A percentile compares a stretch with the other conserved stretches of the same genome.
Evolutionary conservation across 495 filamentous ascomycete genomes (phyloP).

Genomic region (Neurospora discreta): DNA sequence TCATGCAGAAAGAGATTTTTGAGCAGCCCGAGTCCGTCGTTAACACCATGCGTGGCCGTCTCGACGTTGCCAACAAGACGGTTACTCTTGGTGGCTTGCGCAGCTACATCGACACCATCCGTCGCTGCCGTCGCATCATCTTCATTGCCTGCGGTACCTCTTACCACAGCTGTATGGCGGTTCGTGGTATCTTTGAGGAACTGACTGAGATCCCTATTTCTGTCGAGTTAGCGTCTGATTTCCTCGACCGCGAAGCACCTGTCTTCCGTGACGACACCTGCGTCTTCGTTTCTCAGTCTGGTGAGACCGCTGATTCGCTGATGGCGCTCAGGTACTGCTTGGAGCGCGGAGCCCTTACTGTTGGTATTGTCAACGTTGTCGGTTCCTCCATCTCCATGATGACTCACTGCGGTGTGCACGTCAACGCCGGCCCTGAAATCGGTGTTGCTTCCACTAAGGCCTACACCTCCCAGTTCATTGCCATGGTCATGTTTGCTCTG

Average conservation of each 20-base stretch:
- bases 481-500: slow-evolving; percentile 98
- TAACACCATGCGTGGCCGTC: slow-evolving; percentile 98
- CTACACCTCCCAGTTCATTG: slow-evolving; percentile 97
- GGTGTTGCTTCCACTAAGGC: slow-evolving; percentile 98
- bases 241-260: slow-evolving; percentile 93
- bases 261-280: slow-evolving; percentile 99
- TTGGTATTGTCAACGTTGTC: slow-evolving; percentile 96
- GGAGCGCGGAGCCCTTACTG: slow-evolving; percentile 90
- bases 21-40: slow-evolving; percentile 98
- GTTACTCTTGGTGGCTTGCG: slow-evolving; percentile 92
- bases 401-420: slow-evolving; percentile 98
- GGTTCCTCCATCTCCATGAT: slow-evolving; percentile 96
- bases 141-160: slow-evolving; percentile 98
- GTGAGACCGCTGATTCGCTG: slow-evolving; percentile 96
- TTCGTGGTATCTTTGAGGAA: slow-evolving; percentile 95
- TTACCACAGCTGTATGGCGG: slow-evolving; percentile 98
- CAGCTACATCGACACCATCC: slow-evolving; percentile 92
- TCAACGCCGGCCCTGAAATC: slow-evolving; percentile 97
- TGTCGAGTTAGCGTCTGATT: slow-evolving; percentile 94
- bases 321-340: slow-evolving; percentile 96
- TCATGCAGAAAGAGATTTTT: slow-evolving; percentile 99
- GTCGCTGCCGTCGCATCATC: slow-evolving; percentile 89
- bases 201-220: slow-evolving; percentile 95
- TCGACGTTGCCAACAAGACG: slow-evolving; percentile 83
- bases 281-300: slow-evolving; percentile 97